A percentile compares a stretch with the other conserved stretches of the same genome.
phyloP scores from a whole-genome alignment of 2,329 filamentous ascomycete species.

The Myrmaecium sp. region DNA sequence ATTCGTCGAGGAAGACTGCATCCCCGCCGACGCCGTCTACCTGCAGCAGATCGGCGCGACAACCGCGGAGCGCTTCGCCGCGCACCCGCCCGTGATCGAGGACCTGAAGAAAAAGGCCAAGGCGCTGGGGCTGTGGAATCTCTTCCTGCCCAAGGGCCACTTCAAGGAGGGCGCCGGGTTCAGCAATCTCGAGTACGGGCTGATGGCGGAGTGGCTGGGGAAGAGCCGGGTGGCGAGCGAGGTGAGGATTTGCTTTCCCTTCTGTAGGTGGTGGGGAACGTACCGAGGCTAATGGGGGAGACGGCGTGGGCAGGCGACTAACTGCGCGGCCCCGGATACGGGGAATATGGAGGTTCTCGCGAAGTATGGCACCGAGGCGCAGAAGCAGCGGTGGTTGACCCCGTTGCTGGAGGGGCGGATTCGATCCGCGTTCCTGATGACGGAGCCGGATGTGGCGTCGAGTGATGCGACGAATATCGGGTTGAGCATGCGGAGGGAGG shows the following conservation, averaged over 20 bases:
- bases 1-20: constrained; percentile 89
- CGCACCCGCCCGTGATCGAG: constrained; percentile 68
- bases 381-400: constrained; percentile 70
- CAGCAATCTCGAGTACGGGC: constrained; percentile 87
- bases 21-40: constrained; percentile 59
- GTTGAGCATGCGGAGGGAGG: constrained; percentile 65
- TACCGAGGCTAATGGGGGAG: constrained; percentile 15
- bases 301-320: no score
- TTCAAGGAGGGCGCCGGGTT: constrained; percentile 92
- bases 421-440: constrained; percentile 85
- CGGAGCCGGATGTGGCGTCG: constrained; percentile 73
- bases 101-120: constrained; percentile 73
- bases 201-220: constrained; percentile 94
- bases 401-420: constrained; percentile 74
- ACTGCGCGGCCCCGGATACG: constrained; percentile 81
- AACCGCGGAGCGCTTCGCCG: constrained; percentile 53
- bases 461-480: constrained; percentile 89
- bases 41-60: constrained; percentile 65
- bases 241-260: no score
- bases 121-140: constrained; percentile 85
- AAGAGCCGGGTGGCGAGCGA: constrained; percentile 56
- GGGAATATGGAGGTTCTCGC: constrained; percentile 93
- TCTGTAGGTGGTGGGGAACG: not conserved
- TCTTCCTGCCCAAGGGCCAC: constrained; percentile 90
- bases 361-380: constrained; percentile 72